phyloP scores from a whole-genome alignment of 176 grass and related monocot genomes.

The Bonia amplexicaulis region DNA sequence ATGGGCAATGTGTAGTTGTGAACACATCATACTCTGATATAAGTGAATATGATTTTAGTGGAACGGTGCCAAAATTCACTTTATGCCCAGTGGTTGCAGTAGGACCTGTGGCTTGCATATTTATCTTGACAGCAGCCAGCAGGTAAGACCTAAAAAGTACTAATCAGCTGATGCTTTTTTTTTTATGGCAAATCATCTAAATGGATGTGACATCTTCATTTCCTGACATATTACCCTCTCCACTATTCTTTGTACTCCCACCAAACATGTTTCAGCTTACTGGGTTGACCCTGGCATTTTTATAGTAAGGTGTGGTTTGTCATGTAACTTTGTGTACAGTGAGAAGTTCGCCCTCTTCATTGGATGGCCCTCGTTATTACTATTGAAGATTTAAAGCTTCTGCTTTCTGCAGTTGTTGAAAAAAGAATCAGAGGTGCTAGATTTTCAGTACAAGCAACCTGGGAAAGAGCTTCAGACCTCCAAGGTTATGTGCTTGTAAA shows the following conservation, averaged over 20 bases:
- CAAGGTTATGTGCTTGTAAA: slow-evolving; percentile 40
- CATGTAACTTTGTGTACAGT: background rate
- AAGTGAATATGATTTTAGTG: background rate
- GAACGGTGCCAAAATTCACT: background rate
- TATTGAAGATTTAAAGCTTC: background rate
- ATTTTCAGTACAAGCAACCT: slow-evolving; percentile 26
- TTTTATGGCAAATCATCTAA: background rate
- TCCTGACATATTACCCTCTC: background rate
- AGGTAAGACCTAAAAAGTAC: too few relatives aligned
- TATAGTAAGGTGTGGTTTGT: background rate
- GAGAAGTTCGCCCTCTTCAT: background rate
- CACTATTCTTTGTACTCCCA: background rate
- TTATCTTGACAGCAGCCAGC: too few relatives aligned
- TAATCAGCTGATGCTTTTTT: too few relatives aligned
- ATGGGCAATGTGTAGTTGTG: background rate
- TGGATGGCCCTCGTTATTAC: background rate
- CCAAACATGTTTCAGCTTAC: background rate
- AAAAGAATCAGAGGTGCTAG: slow-evolving; percentile 45
- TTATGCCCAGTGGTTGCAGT: background rate
- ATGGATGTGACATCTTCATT: background rate
- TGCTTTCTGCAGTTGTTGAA: slow-evolving; percentile 46
- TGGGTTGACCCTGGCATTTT: too few relatives aligned
- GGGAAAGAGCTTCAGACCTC: slow-evolving; percentile 28
- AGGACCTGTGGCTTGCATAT: background rate
- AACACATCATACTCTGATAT: background rate